Conservation (phyloP, 1,139 yeast genomes). For the Lizanozyma gosingica region DNA sequence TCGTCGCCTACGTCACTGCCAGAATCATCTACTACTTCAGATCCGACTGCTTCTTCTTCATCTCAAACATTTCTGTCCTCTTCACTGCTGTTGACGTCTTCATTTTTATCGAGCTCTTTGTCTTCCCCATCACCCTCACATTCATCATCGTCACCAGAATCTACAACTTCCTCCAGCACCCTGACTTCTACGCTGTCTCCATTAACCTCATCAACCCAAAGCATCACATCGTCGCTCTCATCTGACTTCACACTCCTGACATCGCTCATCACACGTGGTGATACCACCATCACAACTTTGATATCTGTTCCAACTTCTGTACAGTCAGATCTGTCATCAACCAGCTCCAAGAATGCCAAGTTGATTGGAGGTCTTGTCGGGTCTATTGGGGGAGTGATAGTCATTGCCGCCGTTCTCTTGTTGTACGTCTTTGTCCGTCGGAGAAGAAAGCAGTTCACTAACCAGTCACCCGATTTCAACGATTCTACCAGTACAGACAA, state of each 20-base stretch:
- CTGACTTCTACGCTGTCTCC: constrained; percentile 2
- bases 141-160: constrained; percentile 3
- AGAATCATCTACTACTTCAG: constrained; percentile 1
- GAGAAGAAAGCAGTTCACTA: constrained; percentile 21
- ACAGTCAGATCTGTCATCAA: constrained; percentile 7
- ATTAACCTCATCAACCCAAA: constrained; percentile 4
- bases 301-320: constrained; percentile 31
- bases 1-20: not conserved
- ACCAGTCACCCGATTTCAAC: constrained; percentile 40
- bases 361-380: constrained; percentile 42
- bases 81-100: not conserved
- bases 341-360: constrained; percentile 19
- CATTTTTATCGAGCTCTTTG: constrained; percentile 2
- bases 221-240: constrained; percentile 4
- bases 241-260: constrained; percentile 9
- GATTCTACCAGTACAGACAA: constrained; percentile 14
- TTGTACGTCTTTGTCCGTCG: constrained; percentile 28
- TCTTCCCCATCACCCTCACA: constrained; percentile 1
- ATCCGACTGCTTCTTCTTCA: not conserved
- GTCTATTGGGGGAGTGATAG: constrained; percentile 38
- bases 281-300: constrained; percentile 36
- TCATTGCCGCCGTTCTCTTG: constrained; percentile 30
- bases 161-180: constrained; percentile 3
- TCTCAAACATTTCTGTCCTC: not conserved
- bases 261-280: constrained; percentile 13